Evolutionary conservation across 495 filamentous ascomycete genomes (phyloP), one percentile per base, ranked within the genome.

Genomic region (Daldinia vernicosa): DNA sequence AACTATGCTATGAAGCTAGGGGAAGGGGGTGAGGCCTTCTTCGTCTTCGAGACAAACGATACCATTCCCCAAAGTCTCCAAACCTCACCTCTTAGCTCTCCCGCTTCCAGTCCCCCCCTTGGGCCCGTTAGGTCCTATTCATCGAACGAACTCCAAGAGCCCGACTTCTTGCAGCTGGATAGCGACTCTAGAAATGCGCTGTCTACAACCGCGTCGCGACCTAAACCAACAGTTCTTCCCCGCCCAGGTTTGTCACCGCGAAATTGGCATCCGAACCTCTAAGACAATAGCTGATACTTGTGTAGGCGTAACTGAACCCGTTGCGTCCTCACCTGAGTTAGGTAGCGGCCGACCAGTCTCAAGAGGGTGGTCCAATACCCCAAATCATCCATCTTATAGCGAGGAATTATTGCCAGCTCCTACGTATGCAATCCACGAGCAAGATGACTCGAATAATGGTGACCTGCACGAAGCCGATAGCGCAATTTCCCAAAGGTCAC

Each of bases 1-100:
- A 85, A 95, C 64, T 97, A 96, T 85, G 87, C 95, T 17, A 98
- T 99, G 95, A 99, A 99, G 80, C 86, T 99, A 14, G 95, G 95
- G 24, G 95, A 99, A 77, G 96, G 92, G 7, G 95, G 95, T 35
- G 96, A 99, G 81, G 95, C 95, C 5, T 98, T 99, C 78, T 99
- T 99, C 77, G 92, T 99, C 39, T 98, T 99, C 76, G 94, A 97
- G 80, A 98, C 95, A 4, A 91, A 88, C 19, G 91, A 93, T 70
- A 89, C 87, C 60, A 94, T 99, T 58, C 95, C 95, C 22, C 90
- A 89, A 72, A 93, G 90, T 53, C 79, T 98, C 75, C 96, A 98
- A 80, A 99, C 95, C 7, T 98, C 94, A 12, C 96, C 95, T 27
- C 81, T 97, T 47, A 91, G 97, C 39, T 97, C 93, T 40, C 95